Percentiles rank a stretch among this genome's conserved stretches.
Conservation (phyloP, 2,329 filamentous ascomycete species). For the Trichophyton equinum region DNA sequence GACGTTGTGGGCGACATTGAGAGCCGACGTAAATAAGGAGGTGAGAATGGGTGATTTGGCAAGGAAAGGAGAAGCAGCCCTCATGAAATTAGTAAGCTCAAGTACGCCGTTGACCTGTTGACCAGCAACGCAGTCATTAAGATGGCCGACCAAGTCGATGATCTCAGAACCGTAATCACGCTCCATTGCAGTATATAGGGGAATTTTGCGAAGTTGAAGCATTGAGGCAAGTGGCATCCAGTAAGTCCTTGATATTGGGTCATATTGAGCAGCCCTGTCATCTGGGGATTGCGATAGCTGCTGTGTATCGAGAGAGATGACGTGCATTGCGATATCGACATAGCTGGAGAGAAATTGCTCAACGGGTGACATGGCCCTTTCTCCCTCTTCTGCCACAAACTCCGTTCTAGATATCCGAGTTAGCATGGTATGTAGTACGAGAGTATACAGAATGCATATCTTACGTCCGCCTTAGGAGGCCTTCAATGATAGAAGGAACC, state of each 20-base stretch:
- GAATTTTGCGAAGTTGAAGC: conserved; percentile 23
- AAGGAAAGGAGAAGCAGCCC: conserved; percentile 20
- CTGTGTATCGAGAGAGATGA: conserved; percentile 29
- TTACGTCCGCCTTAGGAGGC: conserved; percentile 30
- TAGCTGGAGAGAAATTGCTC: conserved; percentile 32
- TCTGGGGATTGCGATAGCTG: conserved; percentile 21
- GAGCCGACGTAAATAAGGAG: conserved; percentile 14
- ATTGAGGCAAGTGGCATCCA: conserved; percentile 25
- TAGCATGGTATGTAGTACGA: not conserved
- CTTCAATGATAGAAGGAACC: conserved; percentile 30
- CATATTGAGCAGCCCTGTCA: conserved; percentile 19
- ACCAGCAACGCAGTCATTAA: conserved; percentile 21
- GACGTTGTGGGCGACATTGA: conserved; percentile 20
- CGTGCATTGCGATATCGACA: conserved; percentile 29
- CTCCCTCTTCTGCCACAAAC: conserved; percentile 23
- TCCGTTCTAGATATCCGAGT: conserved; percentile 16
- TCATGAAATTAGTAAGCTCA: conserved; percentile 21
- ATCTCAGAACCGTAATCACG: conserved; percentile 20
- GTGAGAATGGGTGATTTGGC: conserved; percentile 21
- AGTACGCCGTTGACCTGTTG: conserved; percentile 19
- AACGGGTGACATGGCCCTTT: conserved; percentile 22
- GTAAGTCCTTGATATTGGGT: conserved; percentile 25
- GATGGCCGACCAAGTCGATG: conserved; percentile 18
- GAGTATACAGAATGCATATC: not conserved
- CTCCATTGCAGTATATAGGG: conserved; percentile 27